These are phyloP conservation scores for Globisporangium sylvaticum DNA, from an alignment of 352 stramenopile species.

Conservation along the genomic window DNA sequence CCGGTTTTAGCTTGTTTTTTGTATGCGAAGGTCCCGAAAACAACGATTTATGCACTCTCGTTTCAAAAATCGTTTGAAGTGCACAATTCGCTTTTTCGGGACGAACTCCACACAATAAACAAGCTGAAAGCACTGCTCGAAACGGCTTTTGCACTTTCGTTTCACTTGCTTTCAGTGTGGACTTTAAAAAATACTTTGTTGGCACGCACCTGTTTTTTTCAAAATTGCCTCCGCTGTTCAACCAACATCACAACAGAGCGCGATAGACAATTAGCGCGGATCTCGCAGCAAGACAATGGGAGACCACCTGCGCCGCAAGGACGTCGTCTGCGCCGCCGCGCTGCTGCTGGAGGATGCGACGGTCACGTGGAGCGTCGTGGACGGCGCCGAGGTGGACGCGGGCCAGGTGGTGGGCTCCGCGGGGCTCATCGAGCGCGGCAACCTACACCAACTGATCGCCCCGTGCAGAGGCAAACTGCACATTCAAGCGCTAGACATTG, in stretches of 20 bases:
- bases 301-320: constrained; percentile 59
- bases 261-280: background rate
- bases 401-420: constrained; percentile 52
- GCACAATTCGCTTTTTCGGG: too few relatives aligned
- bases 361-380: constrained; percentile 41
- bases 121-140: too few relatives aligned
- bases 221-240: background rate
- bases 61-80: too few relatives aligned
- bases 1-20: too few relatives aligned
- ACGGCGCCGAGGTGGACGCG: constrained; percentile 47
- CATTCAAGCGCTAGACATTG: constrained; percentile 9
- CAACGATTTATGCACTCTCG: too few relatives aligned
- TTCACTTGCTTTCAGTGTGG: too few relatives aligned
- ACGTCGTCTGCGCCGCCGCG: constrained; percentile 31
- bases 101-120: too few relatives aligned
- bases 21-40: too few relatives aligned
- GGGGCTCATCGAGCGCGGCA: constrained; percentile 58
- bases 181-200: background rate
- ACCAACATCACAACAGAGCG: background rate
- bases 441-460: constrained; percentile 47
- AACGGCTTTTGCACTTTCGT: too few relatives aligned
- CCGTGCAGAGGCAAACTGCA: constrained; percentile 90
- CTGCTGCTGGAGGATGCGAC: constrained; percentile 24
- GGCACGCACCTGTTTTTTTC: background rate
- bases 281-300: background rate